Base-by-base conservation (phyloP, 441 rosid genomes). In the Bocquillonia castaneifolia region DNA sequence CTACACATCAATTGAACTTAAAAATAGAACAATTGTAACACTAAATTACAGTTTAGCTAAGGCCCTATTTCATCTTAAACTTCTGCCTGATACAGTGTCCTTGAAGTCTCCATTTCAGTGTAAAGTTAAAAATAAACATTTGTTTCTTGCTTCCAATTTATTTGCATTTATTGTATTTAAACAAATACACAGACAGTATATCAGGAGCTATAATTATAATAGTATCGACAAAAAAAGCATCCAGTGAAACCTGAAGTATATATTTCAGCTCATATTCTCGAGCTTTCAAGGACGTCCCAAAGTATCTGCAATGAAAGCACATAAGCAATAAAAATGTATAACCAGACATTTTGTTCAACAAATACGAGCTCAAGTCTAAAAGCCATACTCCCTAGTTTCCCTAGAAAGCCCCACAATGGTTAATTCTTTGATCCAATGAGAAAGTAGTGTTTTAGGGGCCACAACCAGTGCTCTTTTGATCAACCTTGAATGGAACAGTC, bases 351-450 rank as follows among this genome's bases (percentile, higher is more conserved):
- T 26, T 5, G 60, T 59, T 71, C 61, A 54, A 50, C 29, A 45
- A 42, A 36, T 13, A 55, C 37, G 59, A 59, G 51, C 60, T 56
- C 5, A 18, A 62, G 59, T 63, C 23, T 60, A 69, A 72, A 15
- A 66, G 68, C 64, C 96, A 69, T 71, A 93, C 99, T 93, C 97
- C 81, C 85, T 88, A 68, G 85, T 93, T 88, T 77, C 85, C 61
- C 55, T 70, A 65, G 96, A 91, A 70, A 93, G 96, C 44, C 97
- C 96, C 52, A 93, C 99, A 9, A 64, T 77, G 48, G 92, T 80
- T 73, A 93, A 75, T 81, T 93, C 97, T 85, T 91, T 93, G 79
- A 89, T 82, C 99, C 99, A 93, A 72, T 91, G 99, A 79, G 96
- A 66, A 42, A 93, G 88, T 80, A 93, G 72, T 26, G 97, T 93